These are phyloP conservation scores for Solanum chilense DNA, from an alignment of 257 asterid genomes.

Conservation along the genomic window DNA sequence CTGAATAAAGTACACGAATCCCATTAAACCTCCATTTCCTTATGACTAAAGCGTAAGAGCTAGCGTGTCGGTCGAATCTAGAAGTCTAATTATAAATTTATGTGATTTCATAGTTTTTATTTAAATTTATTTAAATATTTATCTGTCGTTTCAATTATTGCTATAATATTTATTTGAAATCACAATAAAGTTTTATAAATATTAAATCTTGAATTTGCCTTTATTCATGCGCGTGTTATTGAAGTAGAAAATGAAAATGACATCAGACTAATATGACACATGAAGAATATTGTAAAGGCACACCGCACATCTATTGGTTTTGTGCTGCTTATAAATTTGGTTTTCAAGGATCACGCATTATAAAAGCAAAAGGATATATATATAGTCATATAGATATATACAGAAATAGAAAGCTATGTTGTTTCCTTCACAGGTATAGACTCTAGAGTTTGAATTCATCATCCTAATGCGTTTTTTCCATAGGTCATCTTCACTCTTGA, in stretches of 20 bases:
- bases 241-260: neutral
- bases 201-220: too few species aligned
- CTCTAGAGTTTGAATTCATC: neutral
- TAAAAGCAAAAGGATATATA: neutral
- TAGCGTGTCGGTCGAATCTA: too few species aligned
- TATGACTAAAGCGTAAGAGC: too few species aligned
- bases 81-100: too few species aligned
- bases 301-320: neutral
- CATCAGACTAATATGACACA: neutral
- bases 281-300: neutral
- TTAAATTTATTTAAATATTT: too few species aligned
- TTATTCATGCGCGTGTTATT: neutral
- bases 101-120: too few species aligned
- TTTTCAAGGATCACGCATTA: neutral
- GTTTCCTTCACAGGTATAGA: neutral
- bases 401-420: neutral
- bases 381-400: neutral
- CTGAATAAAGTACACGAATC: too few species aligned
- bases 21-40: too few species aligned
- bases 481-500: neutral
- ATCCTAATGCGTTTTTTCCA: neutral
- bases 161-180: too few species aligned
- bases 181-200: too few species aligned
- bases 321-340: neutral
- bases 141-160: too few species aligned